Base-by-base conservation (phyloP, 345 rosid genomes). In the Hibiscus tridactylites region DNA sequence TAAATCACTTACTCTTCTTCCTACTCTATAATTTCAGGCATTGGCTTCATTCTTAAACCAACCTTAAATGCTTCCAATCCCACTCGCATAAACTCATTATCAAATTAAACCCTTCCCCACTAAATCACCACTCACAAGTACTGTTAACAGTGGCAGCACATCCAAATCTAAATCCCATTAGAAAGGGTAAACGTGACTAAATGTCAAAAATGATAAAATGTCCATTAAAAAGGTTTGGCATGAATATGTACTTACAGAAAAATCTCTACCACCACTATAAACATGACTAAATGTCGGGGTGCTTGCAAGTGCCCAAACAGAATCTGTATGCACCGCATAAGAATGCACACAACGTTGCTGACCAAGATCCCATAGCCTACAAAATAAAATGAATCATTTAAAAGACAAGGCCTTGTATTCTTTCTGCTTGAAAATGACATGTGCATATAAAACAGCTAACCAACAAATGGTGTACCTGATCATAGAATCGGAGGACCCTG, bases 221-320 rank as follows among this genome's bases (percentile, higher is more conserved):
- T 61, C 15, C 29, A 56, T 21, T 39, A 24, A 65, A 68, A 49
- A n/a, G 60, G 58, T 13, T 33, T 29, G 46, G 58, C 24, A 68
- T 70, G 54, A 63, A 75, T 64, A 16, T 68, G 26, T 61, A 87
- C 99, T 92, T 76, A 96, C 99, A 82, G 94, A 92, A 82, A 81
- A 86, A 79, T 96, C 99, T 85, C 99, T 90, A 75, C 99, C 99
- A 61, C 99, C 98, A 61, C 99, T 96, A 76, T 96, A 96, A 81
- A 92, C 99, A 74, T 96, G 98, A 86, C 82, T 87, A 82, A 96
- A 92, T 16, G 98, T 78, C 28, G 99, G 87, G 70, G 91, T 85
- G 88, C 98, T 89, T 61, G 99, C 97, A 85, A 96, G 97, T 31
- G 99, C 95, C 99, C 99, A 96, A 64, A 96, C 99, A 81, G 99